Evolutionary conservation across 257 asterid species (phyloP), one percentile per base, ranked within the genome.

Genomic region (Nicotiana sylvestris): DNA sequence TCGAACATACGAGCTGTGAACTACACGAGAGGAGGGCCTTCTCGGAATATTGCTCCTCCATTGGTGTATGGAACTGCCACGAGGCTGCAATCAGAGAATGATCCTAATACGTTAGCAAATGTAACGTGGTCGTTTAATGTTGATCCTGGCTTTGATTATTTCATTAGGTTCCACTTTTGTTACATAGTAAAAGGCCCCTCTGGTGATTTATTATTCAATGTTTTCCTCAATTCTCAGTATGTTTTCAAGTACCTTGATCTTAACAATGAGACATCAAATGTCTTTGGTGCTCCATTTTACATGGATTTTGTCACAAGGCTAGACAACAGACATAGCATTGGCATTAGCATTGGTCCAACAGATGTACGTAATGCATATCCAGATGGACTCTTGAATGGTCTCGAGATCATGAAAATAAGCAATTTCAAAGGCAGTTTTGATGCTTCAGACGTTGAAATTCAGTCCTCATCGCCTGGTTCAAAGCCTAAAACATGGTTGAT

Each of bases 321-420:
- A 29, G 66, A 17, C 61, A 35, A n/a, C 46, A 27, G 9, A 15
- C 35, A 46, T 76, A 74, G 67, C 55, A 78, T 88, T 16, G 84
- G 64, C 55, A 25, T 88, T 21, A 86, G 85, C 39, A 51, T 88
- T 81, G 91, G 89, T 55, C 81, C 89, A 25, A 60, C 89, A 0
- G 69, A 51, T 60, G 37, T 79, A 25, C 5, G 11, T 39, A 81
- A 66, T 53, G 72, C 77, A 10, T 66, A 39, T 11, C 88, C 91
- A 1, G 87, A 86, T 49, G 87, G 82, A 15, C 56, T 86, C 70
- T 81, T 88, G 11, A 88, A 86, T 76, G 91, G 91, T 25, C 85
- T 88, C n/a, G 91, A 88, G 76, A 85, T 88, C 82, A 86, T 88
- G 89, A 88, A 86, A 85, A 81, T 88, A 25, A 88, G 91, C 85